Conservation (phyloP, 306 rosid species). For the Quillaja saponaria region DNA sequence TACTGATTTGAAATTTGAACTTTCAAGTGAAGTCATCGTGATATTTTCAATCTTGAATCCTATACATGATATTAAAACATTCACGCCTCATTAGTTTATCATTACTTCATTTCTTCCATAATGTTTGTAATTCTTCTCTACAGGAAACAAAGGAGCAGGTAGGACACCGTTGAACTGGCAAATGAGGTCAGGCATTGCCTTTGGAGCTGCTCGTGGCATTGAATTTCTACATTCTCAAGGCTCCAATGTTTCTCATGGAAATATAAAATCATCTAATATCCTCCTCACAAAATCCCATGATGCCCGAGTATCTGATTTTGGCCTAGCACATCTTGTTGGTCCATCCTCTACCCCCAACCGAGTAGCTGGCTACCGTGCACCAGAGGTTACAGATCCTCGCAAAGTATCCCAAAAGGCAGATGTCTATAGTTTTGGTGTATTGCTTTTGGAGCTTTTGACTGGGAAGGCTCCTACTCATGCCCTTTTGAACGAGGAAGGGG, state of each 20-base stretch:
- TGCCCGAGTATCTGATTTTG: slow-evolving; percentile 65
- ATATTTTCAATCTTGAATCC: background rate
- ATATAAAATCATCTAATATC: slow-evolving; percentile 66
- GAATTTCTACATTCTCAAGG: slow-evolving; percentile 67
- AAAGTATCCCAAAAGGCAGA: slow-evolving; percentile 69
- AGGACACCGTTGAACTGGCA: slow-evolving; percentile 70
- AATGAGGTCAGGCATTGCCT: slow-evolving; percentile 57
- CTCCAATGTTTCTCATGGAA: slow-evolving; percentile 58
- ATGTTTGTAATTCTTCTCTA: slow-evolving; percentile 4
- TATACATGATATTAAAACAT: background rate
- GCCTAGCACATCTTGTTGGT: slow-evolving; percentile 68
- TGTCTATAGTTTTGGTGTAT: slow-evolving; percentile 65
- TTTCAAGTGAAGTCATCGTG: slow-evolving; percentile 11
- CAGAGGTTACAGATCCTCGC: slow-evolving; percentile 65
- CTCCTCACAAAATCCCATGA: slow-evolving; percentile 59
- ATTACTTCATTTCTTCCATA: background rate
- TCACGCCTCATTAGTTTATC: slow-evolving; percentile 13
- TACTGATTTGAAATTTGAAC: background rate
- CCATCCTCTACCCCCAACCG: slow-evolving; percentile 63
- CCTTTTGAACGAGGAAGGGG: slow-evolving; percentile 64
- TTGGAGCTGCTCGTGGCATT: slow-evolving; percentile 60
- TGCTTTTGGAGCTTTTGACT: slow-evolving; percentile 66
- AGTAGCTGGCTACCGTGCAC: slow-evolving; percentile 67
- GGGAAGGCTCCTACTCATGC: slow-evolving; percentile 71
- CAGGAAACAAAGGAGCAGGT: slow-evolving; percentile 67